Conservation (phyloP, 1,284 basidiomycete species). For the Hymenochaete sp. region DNA sequence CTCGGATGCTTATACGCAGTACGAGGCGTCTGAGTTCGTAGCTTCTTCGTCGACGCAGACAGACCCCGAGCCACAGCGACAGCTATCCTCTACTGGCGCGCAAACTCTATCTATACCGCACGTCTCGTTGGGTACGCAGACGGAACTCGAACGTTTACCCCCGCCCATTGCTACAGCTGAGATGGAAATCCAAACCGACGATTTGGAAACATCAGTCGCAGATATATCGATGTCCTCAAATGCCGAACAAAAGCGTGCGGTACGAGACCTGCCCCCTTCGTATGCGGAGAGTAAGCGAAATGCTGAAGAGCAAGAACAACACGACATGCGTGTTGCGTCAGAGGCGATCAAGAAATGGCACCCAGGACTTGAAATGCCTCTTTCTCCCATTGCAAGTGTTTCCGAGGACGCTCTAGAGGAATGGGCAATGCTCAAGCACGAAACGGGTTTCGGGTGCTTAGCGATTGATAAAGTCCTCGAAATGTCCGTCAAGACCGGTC, state of each 20-base stretch:
- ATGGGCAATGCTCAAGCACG: conserved; percentile 68
- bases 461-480: conserved; percentile 68
- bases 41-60: conserved; percentile 31
- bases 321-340: conserved; percentile 44
- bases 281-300: conserved; percentile 45
- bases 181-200: conserved; percentile 37
- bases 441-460: conserved; percentile 66
- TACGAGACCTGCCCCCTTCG: conserved; percentile 56
- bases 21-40: conserved; percentile 45
- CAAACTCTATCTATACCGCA: conserved; percentile 26
- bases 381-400: conserved; percentile 45
- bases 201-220: conserved; percentile 43
- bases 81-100: conserved; percentile 20
- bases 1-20: conserved; percentile 58
- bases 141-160: conserved; percentile 29
- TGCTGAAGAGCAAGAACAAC: conserved; percentile 36
- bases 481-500: conserved; percentile 37
- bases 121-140: conserved; percentile 24
- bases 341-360: conserved; percentile 64
- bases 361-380: conserved; percentile 44
- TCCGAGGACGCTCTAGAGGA: conserved; percentile 56
- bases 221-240: conserved; percentile 63
- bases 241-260: conserved; percentile 49
- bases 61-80: conserved; percentile 26
- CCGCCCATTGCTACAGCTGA: conserved; percentile 23